Evolutionary conservation across 2,329 filamentous ascomycete species (phyloP).

Genomic region (Trichoderma sp.): DNA sequence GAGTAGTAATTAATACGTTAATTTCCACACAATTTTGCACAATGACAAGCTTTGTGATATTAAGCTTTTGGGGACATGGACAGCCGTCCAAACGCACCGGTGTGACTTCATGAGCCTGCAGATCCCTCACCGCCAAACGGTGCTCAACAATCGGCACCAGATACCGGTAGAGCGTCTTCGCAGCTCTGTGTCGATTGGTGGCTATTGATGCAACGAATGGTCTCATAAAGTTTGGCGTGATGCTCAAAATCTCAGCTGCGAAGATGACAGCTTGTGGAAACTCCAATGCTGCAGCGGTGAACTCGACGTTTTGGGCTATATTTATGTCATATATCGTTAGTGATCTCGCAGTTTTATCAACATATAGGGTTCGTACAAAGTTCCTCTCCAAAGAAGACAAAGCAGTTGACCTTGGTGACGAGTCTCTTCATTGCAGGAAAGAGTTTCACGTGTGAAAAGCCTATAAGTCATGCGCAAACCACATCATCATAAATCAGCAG

Average conservation of each 20-base stretch:
- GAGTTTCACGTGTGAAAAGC: neutral
- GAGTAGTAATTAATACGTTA: neutral
- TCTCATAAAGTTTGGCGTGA: neutral
- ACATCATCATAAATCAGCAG: neutral
- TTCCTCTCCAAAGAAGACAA: conserved; percentile 9
- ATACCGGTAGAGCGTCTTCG: neutral
- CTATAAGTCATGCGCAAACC: neutral
- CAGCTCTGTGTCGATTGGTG: conserved; percentile 3
- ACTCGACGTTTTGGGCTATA: conserved; percentile 17
- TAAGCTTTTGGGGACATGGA: neutral
- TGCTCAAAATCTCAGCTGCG: conserved; percentile 14
- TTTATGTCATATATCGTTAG: neutral
- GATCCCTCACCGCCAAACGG: neutral
- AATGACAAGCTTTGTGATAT: neutral
- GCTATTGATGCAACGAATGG: neutral
- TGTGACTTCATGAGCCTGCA: neutral
- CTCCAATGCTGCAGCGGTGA: conserved; percentile 13
- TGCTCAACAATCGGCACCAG: conserved; percentile 10
- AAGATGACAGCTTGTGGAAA: conserved; percentile 22
- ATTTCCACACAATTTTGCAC: neutral
- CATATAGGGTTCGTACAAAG: neutral
- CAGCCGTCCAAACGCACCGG: neutral
- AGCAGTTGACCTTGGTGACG: conserved; percentile 8
- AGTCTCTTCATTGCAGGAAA: conserved; percentile 5
- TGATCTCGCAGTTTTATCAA: neutral